Conservation (phyloP, 1,139 yeast species). For the Wickerhamomyces sp. region DNA sequence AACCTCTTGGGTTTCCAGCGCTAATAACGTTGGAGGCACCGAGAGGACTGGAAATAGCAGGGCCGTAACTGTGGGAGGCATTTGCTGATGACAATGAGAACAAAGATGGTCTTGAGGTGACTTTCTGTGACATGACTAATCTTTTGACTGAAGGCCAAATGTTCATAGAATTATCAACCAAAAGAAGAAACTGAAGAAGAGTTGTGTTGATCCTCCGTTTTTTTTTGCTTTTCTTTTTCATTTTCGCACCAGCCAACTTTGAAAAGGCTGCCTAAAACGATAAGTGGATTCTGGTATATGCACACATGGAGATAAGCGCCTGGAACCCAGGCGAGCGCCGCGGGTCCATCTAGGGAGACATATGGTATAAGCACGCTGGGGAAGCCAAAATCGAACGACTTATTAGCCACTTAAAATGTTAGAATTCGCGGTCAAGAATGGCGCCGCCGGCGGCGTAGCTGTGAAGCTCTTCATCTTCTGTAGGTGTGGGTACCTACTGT, state of each 20-base stretch:
- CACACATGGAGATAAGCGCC: not conserved
- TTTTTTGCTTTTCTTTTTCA: not conserved
- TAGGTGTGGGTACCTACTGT: too few species aligned
- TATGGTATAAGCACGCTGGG: too few species aligned
- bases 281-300: not conserved
- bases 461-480: too few species aligned
- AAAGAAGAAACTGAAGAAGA: not conserved
- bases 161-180: not conserved
- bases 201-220: not conserved
- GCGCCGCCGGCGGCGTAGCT: too few species aligned
- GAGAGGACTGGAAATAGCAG: constrained; percentile 6
- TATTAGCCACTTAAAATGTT: too few species aligned
- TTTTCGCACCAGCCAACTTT: too few species aligned
- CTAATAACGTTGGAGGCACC: constrained; percentile 4
- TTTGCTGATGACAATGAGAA: constrained; percentile 20
- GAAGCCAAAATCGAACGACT: too few species aligned
- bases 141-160: not conserved
- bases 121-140: constrained; percentile 19
- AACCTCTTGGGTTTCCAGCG: constrained; percentile 15
- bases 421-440: too few species aligned
- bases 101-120: constrained; percentile 23
- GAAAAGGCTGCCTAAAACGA: too few species aligned
- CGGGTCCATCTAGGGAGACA: too few species aligned
- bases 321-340: too few species aligned
- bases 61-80: constrained; percentile 2